Percentiles rank a stretch among this genome's conserved stretches.
phyloP scores from a whole-genome alignment of 306 rosid species.

The Rosa multiflora region DNA sequence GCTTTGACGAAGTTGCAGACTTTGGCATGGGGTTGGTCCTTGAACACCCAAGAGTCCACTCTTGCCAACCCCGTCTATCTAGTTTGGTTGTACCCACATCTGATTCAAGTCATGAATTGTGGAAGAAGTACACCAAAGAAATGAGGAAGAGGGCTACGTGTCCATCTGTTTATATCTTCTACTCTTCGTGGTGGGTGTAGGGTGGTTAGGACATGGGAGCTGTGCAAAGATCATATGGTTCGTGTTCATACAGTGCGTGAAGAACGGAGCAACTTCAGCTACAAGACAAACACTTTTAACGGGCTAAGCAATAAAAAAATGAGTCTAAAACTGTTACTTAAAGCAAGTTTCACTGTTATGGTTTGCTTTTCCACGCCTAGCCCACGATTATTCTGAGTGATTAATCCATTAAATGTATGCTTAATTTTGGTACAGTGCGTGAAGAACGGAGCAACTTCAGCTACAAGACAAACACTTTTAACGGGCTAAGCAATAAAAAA shows the following conservation, averaged over 20 bases:
- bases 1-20: conserved; percentile 11
- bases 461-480: background rate
- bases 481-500: background rate
- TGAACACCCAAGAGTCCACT: background rate
- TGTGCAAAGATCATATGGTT: background rate
- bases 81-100: background rate
- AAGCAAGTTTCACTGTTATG: background rate
- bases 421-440: background rate
- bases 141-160: background rate
- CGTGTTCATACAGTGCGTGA: background rate
- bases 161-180: background rate
- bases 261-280: background rate
- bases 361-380: background rate
- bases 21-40: conserved; percentile 30
- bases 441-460: background rate
- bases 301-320: background rate
- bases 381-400: background rate
- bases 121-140: background rate
- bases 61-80: background rate
- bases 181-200: background rate
- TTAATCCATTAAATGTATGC: background rate
- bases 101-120: background rate
- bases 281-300: background rate
- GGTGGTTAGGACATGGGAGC: background rate
- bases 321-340: background rate